These are phyloP conservation scores for Zygnema cylindricum DNA, from an alignment of 139 green algal species.

Conservation along the genomic window DNA sequence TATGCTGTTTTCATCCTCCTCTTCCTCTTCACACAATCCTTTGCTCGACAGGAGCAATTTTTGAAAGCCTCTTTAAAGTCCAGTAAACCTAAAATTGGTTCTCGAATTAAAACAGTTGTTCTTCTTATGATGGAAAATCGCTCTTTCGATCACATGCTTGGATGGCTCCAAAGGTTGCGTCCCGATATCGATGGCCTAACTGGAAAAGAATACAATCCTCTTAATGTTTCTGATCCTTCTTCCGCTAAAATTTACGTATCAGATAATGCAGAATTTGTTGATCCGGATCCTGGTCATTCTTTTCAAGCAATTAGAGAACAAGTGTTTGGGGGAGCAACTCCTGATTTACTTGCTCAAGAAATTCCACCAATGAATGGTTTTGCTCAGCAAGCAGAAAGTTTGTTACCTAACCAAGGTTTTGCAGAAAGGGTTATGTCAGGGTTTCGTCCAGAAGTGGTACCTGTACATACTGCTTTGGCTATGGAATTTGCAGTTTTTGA, in stretches of 20 bases:
- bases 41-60: too few relatives aligned
- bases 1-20: too few relatives aligned
- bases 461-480: constrained; percentile 35
- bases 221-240: constrained; percentile 32
- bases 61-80: too few relatives aligned
- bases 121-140: constrained; percentile 60
- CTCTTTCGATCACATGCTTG: constrained; percentile 57
- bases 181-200: constrained; percentile 53
- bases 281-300: constrained; percentile 50
- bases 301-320: constrained; percentile 55
- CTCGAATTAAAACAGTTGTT: constrained; percentile 49
- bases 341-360: not conserved
- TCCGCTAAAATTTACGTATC: constrained; percentile 6
- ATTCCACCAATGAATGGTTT: constrained; percentile 45
- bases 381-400: constrained; percentile 43
- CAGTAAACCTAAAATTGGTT: too few relatives aligned
- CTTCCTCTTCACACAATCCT: too few relatives aligned
- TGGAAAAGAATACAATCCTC: constrained; percentile 41
- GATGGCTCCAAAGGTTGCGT: constrained; percentile 33
- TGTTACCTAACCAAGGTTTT: constrained; percentile 33
- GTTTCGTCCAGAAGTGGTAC: constrained; percentile 46
- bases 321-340: constrained; percentile 42
- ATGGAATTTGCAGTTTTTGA: constrained; percentile 53
- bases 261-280: constrained; percentile 44
- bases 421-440: constrained; percentile 37